Base-by-base conservation (phyloP, 2,329 filamentous ascomycete species). In the Pleoardoris graminearum region DNA sequence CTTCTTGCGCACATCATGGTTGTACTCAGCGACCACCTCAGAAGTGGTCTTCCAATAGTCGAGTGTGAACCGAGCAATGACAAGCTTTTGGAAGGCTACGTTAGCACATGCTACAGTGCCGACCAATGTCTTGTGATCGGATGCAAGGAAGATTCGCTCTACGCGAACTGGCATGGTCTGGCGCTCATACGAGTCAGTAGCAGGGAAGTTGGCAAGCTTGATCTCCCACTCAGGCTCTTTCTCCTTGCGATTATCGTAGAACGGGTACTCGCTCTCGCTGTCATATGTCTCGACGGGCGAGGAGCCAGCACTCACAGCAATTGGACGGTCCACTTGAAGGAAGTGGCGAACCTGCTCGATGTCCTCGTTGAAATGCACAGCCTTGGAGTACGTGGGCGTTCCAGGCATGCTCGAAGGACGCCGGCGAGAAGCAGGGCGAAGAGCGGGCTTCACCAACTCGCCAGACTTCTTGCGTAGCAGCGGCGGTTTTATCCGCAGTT, bases 31-130 rank as follows among this genome's bases (percentile, higher is more conserved):
- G 32, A 82, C 82, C 1, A 97, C 89, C 71, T 99, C 94, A 0
- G 94, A 99, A 0, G 92, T 95, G 0, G 94, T 99, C 81, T 96
- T 96, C 94, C 94, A 99, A 76, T 96, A 94, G 73, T 99, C 94
- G 41, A 97, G 82, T 0, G 94, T 99, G 74, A 99, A 99, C 45
- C 94, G 86, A 72, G 91, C 93, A n/a, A 88, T 85, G 48, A 99
- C 90, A 5, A 81, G 75, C 76, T 99, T 99, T 48, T 92, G 84
- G 76, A 96, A 99, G 0, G 91, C 85, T 37, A 97, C 75, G 74
- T 99, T 99, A 69, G 88, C 86, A 19, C 96, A 92, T 7, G 86
- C 89, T 47, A 96, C 83, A 16, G 86, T 89, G 11, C 94, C 94
- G 45, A 96, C 81, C 59, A 99, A 77, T 1, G 83, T 89, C 76